phyloP scores from a whole-genome alignment of 345 rosid genomes.

The Arabis alpina region DNA sequence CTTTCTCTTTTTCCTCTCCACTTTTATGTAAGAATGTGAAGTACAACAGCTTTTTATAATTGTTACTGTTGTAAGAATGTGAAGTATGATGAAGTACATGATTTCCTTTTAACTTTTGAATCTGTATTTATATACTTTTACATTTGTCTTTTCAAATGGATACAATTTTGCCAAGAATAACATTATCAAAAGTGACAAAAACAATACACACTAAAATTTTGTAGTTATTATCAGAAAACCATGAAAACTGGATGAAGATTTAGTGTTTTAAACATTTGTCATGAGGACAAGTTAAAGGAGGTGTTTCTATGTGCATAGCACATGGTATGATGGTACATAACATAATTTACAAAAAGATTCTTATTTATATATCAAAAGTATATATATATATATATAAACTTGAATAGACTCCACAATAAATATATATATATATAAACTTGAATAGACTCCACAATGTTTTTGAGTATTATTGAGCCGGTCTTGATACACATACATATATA shows the following conservation, averaged over 20 bases:
- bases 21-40: slow-evolving; percentile 31
- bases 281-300: not conserved
- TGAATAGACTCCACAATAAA: no score
- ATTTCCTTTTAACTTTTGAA: slow-evolving; percentile 31
- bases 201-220: not conserved
- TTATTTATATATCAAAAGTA: no score
- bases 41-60: slow-evolving; percentile 30
- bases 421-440: not conserved
- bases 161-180: not conserved
- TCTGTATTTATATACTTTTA: not conserved
- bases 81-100: slow-evolving; percentile 39
- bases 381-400: no score
- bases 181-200: not conserved
- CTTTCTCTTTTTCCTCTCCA: slow-evolving; percentile 34
- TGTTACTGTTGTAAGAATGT: slow-evolving; percentile 29
- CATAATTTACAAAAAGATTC: not conserved
- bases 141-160: slow-evolving; percentile 15
- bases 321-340: slow-evolving; percentile 21
- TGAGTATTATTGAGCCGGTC: not conserved
- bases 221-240: not conserved
- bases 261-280: not conserved
- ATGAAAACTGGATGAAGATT: not conserved
- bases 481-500: not conserved
- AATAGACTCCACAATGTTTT: not conserved
- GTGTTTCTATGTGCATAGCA: slow-evolving; percentile 18